Evolutionary conservation across 2,329 filamentous ascomycete species (phyloP), one percentile per base, ranked within the genome.

Genomic region (Diplodia mutila): DNA sequence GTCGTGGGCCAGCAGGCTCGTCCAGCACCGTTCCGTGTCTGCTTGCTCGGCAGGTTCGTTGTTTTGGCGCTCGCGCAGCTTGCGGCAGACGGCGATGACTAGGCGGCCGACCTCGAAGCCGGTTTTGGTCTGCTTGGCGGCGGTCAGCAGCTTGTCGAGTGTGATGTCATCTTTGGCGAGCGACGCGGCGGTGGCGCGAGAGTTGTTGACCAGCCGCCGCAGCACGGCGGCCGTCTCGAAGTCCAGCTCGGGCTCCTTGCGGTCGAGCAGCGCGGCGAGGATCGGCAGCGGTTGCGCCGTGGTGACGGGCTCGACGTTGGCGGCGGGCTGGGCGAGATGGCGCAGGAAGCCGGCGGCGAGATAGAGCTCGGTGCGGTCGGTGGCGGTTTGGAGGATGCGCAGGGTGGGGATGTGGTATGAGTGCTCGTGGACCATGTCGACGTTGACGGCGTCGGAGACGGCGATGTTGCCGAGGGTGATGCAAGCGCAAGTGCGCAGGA

Each of bases 191-290:
- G 39, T 64, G 34, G 18, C 27, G 39, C 16, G 37, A 9, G 66
- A 67, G 59, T 67, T 27, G 66, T 67, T 67, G 48, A 55, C 59
- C 72, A 83, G 83, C 0, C 77, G 81, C 4, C 81, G 77, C 0
- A 80, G 78, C 12, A 82, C 76, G 12, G 78, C 76, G 0, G 76
- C 81, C 11, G 83, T 68, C 64, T 84, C 82, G 69, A 83, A 84
- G 46, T 76, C 66, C 21, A 67, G 39, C 34, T 67, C 57, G 4
- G 57, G 39, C 21, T 54, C 34, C 11, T 34, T 37, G 18, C 53
- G 23, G 23, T n/a, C 25, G 18, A 67, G 51, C 12, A 67, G 66
- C 6, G 51, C 46, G 32, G 59, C 39, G 49, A 48, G 25, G 1
- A 51, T 51, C n/a, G 66, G 57, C 21, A 57, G 34, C 27, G 66